A percentile compares a stretch with the other conserved stretches of the same genome.
Evolutionary conservation across 768 basidiomycete genomes (phyloP).

Genomic region (Lentinula sp.): DNA sequence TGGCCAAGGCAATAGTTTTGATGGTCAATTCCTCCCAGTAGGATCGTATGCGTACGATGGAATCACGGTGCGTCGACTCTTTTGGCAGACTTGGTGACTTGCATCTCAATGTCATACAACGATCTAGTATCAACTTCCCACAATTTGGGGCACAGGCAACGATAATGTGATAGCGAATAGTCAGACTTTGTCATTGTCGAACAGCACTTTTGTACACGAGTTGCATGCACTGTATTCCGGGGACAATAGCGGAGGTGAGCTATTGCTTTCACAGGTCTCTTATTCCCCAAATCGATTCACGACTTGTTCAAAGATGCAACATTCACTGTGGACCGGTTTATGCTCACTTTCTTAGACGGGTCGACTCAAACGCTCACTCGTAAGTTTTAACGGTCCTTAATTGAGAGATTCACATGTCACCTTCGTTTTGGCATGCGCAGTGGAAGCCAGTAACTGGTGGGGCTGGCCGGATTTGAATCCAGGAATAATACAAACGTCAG

Average conservation of each 20-base stretch:
- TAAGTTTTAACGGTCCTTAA: conserved; percentile 13
- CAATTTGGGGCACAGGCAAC: conserved; percentile 27
- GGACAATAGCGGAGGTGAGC: conserved; percentile 27
- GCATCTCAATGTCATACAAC: neutral
- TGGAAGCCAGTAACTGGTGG: conserved; percentile 41
- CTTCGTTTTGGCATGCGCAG: conserved; percentile 15
- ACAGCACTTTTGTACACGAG: conserved; percentile 34
- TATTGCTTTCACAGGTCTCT: neutral
- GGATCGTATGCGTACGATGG: conserved; percentile 33
- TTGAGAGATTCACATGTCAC: neutral
- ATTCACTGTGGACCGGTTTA: conserved; percentile 27
- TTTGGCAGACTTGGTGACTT: neutral
- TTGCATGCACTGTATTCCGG: conserved; percentile 44
- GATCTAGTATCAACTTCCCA: conserved; percentile 37
- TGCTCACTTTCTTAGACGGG: conserved; percentile 29
- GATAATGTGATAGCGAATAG: conserved; percentile 42
- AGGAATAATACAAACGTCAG: conserved; percentile 39
- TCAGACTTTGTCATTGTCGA: conserved; percentile 29
- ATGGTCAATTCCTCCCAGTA: conserved; percentile 30
- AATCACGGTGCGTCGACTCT: conserved; percentile 24
- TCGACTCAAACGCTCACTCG: conserved; percentile 27
- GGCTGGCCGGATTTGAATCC: conserved; percentile 31
- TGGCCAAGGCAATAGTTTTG: conserved; percentile 30
- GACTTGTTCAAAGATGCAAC: neutral
- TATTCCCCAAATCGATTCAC: neutral